phyloP scores from a whole-genome alignment of 2,329 filamentous ascomycete species.

The Calcarisporium arbuscula region DNA sequence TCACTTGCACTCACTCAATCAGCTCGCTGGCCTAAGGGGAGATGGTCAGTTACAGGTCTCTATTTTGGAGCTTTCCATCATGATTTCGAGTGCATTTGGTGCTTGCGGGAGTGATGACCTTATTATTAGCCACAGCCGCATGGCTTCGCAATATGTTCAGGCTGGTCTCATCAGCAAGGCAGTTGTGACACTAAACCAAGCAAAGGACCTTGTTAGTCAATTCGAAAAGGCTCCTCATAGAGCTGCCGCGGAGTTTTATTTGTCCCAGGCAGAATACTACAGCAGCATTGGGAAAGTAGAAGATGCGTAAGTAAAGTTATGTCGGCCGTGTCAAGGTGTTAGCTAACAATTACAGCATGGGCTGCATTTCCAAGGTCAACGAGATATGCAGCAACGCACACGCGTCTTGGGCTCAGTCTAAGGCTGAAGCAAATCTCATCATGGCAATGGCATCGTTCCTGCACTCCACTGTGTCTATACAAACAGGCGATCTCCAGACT shows the following conservation, averaged over 20 bases:
- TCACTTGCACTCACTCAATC: constrained; percentile 43
- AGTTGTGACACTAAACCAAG: constrained; percentile 48
- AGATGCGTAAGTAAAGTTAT: constrained; percentile 43
- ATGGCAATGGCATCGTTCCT: constrained; percentile 39
- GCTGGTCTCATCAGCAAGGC: constrained; percentile 48
- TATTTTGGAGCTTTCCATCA: constrained; percentile 38
- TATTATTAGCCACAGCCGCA: constrained; percentile 38
- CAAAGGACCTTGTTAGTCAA: constrained; percentile 40
- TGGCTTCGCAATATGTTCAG: constrained; percentile 47
- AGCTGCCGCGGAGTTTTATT: constrained; percentile 48
- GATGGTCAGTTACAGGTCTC: constrained; percentile 38
- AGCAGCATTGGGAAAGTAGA: constrained; percentile 59
- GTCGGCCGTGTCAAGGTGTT: neutral
- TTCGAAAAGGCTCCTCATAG: constrained; percentile 31
- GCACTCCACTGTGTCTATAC: constrained; percentile 59
- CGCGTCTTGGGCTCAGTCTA: constrained; percentile 27
- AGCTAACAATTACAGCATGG: constrained; percentile 15
- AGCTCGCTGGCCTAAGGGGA: constrained; percentile 46
- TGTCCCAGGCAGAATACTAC: constrained; percentile 70
- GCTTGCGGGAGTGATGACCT: constrained; percentile 29
- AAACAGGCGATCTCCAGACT: constrained; percentile 51
- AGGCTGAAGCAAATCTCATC: constrained; percentile 23
- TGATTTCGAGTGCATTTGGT: constrained; percentile 30
- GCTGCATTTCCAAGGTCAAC: constrained; percentile 32
- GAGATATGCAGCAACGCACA: constrained; percentile 23